Conservation (phyloP, 305 asterid species). For the Plantago rigida region DNA sequence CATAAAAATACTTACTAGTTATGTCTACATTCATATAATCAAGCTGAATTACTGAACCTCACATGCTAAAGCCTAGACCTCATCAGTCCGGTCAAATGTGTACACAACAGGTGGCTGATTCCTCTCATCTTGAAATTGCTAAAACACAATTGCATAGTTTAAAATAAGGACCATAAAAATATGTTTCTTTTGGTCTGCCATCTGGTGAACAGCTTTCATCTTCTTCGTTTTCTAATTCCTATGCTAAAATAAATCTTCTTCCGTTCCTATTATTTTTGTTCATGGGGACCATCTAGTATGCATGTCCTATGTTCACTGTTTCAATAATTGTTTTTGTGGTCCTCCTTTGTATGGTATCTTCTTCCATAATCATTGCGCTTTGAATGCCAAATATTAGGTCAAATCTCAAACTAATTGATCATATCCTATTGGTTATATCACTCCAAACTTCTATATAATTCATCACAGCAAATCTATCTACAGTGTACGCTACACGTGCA, state of each 20-base stretch:
- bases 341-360: neutral
- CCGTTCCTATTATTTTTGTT: constrained; percentile 17
- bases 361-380: neutral
- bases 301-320: neutral
- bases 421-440: neutral
- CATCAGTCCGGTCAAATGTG: constrained; percentile 35
- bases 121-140: constrained; percentile 12
- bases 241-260: constrained; percentile 6
- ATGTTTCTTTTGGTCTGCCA: constrained; percentile 47
- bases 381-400: neutral
- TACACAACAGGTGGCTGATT: constrained; percentile 39
- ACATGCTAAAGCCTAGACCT: constrained; percentile 35
- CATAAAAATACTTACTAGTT: neutral
- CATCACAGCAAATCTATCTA: neutral
- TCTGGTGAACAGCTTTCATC: constrained; percentile 34
- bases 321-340: neutral
- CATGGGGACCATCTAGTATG: constrained; percentile 27
- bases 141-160: neutral
- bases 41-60: constrained; percentile 18
- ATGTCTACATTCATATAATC: neutral
- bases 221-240: constrained; percentile 20
- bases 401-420: neutral
- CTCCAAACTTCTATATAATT: too few relatives aligned
- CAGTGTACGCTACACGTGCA: neutral
- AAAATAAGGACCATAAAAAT: neutral